A percentile compares a stretch with the other conserved stretches of the same genome.
Evolutionary conservation across 805 yeast genomes (phyloP).

Genomic region (Kazachstania viticola): DNA sequence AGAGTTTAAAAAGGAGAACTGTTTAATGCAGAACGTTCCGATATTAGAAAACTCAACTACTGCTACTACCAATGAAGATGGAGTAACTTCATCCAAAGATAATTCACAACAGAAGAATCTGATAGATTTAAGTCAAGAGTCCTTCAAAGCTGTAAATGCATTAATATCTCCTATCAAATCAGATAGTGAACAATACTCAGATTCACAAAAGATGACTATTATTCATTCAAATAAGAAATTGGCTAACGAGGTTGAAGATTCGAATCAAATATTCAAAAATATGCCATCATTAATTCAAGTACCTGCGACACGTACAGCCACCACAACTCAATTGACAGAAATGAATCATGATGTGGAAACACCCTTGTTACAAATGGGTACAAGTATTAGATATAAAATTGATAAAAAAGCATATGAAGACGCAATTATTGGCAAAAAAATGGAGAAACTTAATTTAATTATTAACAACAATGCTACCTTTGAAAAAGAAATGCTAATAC

Average conservation of each 20-base stretch:
- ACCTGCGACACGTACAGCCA: conserved; percentile 24
- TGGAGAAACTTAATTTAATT: not conserved
- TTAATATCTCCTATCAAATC: conserved; percentile 21
- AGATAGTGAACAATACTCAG: conserved; percentile 1
- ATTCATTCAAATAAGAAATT: too few relatives aligned
- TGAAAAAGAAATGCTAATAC: too few relatives aligned
- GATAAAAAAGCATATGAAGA: not conserved
- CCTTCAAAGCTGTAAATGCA: conserved; percentile 20
- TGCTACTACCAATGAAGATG: too few relatives aligned
- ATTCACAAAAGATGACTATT: too few relatives aligned
- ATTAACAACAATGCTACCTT: not conserved
- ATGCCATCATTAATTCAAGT: conserved; percentile 16
- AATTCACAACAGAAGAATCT: conserved; percentile 6
- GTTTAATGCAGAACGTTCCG: not conserved
- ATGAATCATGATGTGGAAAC: not conserved
- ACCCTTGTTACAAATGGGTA: not conserved
- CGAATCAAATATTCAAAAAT: too few relatives aligned
- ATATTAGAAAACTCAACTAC: too few relatives aligned
- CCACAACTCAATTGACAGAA: too few relatives aligned
- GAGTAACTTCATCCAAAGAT: too few relatives aligned
- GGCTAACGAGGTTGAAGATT: not conserved
- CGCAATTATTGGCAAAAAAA: not conserved
- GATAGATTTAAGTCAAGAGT: conserved; percentile 20
- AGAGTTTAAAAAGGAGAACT: not conserved
- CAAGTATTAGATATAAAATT: not conserved